A percentile compares a stretch with the other conserved stretches of the same genome.
Conservation (phyloP, 768 basidiomycete species). For the Terana coerulea region DNA sequence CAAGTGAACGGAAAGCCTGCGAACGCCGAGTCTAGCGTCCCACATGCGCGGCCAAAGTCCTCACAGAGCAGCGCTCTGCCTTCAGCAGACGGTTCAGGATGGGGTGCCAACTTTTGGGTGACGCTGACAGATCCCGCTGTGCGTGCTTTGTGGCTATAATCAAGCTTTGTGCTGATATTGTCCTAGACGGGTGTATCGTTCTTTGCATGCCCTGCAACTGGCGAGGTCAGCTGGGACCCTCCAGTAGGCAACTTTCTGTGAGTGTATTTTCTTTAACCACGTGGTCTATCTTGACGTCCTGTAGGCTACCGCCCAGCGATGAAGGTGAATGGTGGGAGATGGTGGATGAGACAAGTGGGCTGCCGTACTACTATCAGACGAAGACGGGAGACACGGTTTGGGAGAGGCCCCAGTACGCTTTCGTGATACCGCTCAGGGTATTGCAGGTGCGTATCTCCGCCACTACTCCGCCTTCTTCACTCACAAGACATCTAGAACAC, state of each 20-base stretch:
- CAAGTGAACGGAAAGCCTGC: slow-evolving; percentile 17
- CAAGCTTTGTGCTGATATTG: neutral
- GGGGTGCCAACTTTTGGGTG: slow-evolving; percentile 95
- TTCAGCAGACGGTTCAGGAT: slow-evolving; percentile 35
- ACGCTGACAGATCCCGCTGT: slow-evolving; percentile 91
- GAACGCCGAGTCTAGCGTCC: neutral
- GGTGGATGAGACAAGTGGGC: slow-evolving; percentile 74
- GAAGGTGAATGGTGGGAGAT: slow-evolving; percentile 98
- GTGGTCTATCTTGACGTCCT: slow-evolving; percentile 1
- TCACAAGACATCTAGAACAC: slow-evolving; percentile 49
- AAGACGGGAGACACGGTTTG: slow-evolving; percentile 89
- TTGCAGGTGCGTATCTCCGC: slow-evolving; percentile 55
- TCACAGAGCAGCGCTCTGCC: slow-evolving; percentile 8
- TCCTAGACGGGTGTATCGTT: slow-evolving; percentile 54
- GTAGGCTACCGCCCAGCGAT: slow-evolving; percentile 73
- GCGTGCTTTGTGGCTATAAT: slow-evolving; percentile 24
- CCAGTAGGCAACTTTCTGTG: slow-evolving; percentile 88
- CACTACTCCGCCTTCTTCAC: neutral
- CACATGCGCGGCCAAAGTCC: slow-evolving; percentile 4
- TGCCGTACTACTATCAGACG: slow-evolving; percentile 94
- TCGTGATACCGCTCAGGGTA: slow-evolving; percentile 87
- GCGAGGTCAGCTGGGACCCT: slow-evolving; percentile 91
- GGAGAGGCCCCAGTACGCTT: slow-evolving; percentile 79
- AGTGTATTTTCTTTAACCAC: slow-evolving; percentile 24
- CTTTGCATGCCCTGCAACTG: slow-evolving; percentile 91